These are phyloP conservation scores for Asterochloris erici DNA, from an alignment of 139 green algal genomes.

Conservation along the genomic window DNA sequence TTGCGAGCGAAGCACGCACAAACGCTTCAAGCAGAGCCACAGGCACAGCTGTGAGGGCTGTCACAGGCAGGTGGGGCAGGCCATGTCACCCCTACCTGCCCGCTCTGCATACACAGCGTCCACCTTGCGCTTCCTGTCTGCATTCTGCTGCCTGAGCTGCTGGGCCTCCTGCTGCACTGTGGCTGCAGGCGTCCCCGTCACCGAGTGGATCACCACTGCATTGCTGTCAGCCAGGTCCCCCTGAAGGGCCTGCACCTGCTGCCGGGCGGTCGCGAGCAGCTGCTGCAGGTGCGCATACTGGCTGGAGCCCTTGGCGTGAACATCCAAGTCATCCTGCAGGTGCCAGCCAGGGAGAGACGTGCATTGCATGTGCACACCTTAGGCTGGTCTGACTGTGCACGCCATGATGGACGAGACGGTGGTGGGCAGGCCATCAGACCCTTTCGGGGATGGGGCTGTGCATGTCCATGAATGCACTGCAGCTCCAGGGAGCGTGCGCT, in stretches of 20 bases:
- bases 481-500: background rate
- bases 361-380: background rate
- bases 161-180: conserved; percentile 52
- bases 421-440: background rate
- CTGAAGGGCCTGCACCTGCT: conserved; percentile 65
- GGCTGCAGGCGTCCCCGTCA: background rate
- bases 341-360: too few species aligned
- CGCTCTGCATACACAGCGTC: conserved; percentile 45
- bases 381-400: background rate
- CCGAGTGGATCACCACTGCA: conserved; percentile 68
- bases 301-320: conserved; percentile 40
- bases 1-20: too few species aligned
- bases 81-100: background rate
- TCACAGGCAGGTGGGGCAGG: background rate
- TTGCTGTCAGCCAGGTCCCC: conserved; percentile 72
- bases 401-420: background rate
- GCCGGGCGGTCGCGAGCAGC: conserved; percentile 35
- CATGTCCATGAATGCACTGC: too few species aligned
- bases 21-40: too few species aligned
- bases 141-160: conserved; percentile 7
- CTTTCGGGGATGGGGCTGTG: background rate
- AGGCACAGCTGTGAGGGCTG: background rate
- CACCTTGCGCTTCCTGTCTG: conserved; percentile 27
- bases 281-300: conserved; percentile 49
- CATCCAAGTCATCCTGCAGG: conserved; percentile 47